A percentile compares a stretch with the other conserved stretches of the same genome.
Evolutionary conservation across 164 flowering plant species (phyloP).

Genomic region (Vitis vinifera): DNA sequence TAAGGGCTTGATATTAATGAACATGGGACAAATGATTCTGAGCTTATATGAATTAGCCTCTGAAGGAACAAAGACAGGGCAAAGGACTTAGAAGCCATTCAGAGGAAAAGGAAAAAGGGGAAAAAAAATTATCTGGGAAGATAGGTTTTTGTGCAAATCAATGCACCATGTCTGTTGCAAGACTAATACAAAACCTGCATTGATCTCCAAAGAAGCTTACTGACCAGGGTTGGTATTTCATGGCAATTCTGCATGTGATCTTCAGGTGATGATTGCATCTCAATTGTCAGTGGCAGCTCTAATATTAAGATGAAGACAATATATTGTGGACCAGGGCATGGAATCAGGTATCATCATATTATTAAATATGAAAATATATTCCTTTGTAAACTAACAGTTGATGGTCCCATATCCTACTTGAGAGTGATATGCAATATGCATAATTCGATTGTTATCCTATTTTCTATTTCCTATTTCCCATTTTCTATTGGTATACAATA

Average conservation of each 20-base stretch:
- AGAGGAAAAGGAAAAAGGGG: neutral
- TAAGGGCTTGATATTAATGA: neutral
- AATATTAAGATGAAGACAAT: constrained; percentile 79
- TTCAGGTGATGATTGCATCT: constrained; percentile 85
- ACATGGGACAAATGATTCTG: neutral
- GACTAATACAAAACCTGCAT: neutral
- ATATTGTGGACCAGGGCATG: constrained; percentile 89
- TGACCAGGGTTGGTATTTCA: neutral
- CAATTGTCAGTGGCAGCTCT: constrained; percentile 83
- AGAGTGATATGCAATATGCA: too few relatives aligned
- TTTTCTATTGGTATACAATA: neutral
- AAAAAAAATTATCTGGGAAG: too few relatives aligned
- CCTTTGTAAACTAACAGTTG: neutral
- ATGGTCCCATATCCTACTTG: neutral
- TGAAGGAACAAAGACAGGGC: neutral
- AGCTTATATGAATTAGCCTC: neutral
- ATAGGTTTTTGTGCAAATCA: too few relatives aligned
- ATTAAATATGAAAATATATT: neutral
- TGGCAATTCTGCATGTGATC: constrained; percentile 8
- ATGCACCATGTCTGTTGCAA: too few relatives aligned
- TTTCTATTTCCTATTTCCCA: neutral
- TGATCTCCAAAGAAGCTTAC: neutral
- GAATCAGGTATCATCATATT: constrained; percentile 61
- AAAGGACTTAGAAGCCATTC: neutral
- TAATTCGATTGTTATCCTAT: neutral